phyloP scores from a whole-genome alignment of 139 green algal genomes.

The Picocystis salinarum region DNA sequence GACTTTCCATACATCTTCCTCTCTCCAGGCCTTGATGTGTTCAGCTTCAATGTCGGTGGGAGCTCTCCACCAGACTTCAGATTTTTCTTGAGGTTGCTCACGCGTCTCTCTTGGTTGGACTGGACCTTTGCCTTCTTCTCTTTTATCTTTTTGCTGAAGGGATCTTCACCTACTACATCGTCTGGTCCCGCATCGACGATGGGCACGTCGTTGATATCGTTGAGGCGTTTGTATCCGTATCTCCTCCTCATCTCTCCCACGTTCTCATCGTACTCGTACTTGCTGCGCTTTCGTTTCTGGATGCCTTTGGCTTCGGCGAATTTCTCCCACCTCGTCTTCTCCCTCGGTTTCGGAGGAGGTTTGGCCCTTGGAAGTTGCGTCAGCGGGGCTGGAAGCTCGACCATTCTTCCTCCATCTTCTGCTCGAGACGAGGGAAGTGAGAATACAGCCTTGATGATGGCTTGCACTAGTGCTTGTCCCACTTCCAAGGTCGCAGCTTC shows the following conservation, averaged over 20 bases:
- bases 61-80: neutral
- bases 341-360: constrained; percentile 58
- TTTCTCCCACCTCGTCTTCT: constrained; percentile 76
- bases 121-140: constrained; percentile 59
- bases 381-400: constrained; percentile 40
- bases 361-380: constrained; percentile 55
- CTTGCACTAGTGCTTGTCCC: constrained; percentile 17
- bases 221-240: constrained; percentile 70
- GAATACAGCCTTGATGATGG: constrained; percentile 5
- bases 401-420: constrained; percentile 34
- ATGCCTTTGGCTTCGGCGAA: constrained; percentile 93
- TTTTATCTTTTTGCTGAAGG: constrained; percentile 47
- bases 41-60: neutral
- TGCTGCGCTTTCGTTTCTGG: constrained; percentile 61
- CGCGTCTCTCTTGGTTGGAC: constrained; percentile 41
- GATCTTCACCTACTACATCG: constrained; percentile 58
- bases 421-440: constrained; percentile 2
- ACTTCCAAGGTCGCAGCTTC: constrained; percentile 23
- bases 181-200: constrained; percentile 71
- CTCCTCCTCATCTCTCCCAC: constrained; percentile 47
- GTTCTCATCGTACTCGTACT: constrained; percentile 69
- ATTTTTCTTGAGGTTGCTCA: constrained; percentile 51
- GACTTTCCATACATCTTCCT: constrained; percentile 37
- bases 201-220: constrained; percentile 56
- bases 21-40: constrained; percentile 19